Base-by-base conservation (phyloP, 805 yeast species). In the Zygoascus bituminiphila region DNA sequence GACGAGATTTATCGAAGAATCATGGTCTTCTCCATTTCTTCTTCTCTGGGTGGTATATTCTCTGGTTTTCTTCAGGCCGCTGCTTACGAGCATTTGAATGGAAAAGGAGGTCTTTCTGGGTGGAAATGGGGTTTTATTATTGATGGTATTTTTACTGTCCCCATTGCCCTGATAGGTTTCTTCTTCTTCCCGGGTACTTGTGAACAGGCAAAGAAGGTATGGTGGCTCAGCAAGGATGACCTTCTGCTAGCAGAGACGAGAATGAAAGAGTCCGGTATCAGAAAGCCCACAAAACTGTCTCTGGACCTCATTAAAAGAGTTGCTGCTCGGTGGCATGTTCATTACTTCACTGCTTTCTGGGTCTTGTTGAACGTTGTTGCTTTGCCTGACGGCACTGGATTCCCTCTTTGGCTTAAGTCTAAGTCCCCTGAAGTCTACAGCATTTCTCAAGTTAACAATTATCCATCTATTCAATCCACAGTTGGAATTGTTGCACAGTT, bases 51-150 rank as follows among this genome's bases (percentile, higher is more conserved):
- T 15, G 62, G 66, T 19, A 71, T 71, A 65, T 69, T 70, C 51
- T 65, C 72, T 7, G 75, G 76, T 5, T 72, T 69, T 45, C 55
- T 73, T 37, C 76, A 74, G 54, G 51, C 69, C 9, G 76, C 74
- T 1, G 74, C 73, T 2, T 69, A 66, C 55, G 51, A 54, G 40
- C 57, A 67, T 54, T 62, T 71, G 60, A 62, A 65, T 48, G 74
- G 74, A 23, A 63, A 56, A 37, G 66, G 64, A 12, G 79, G 78
- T 1, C 54, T 57, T 7, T 54, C 57, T 6, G 65, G 75, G 10
- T 76, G 79, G 80, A 66, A 71, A 57, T 75, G 78, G 76, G 63
- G 75, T 38, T 76, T 74, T 53, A 67, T 76, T 46, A 66, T 75
- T 48, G 85, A 82, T 61, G 82, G 85, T 21, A 64, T 80, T 48